These are phyloP conservation scores for Achlya hypogyna DNA, from an alignment of 352 stramenopile species.

Conservation along the genomic window DNA sequence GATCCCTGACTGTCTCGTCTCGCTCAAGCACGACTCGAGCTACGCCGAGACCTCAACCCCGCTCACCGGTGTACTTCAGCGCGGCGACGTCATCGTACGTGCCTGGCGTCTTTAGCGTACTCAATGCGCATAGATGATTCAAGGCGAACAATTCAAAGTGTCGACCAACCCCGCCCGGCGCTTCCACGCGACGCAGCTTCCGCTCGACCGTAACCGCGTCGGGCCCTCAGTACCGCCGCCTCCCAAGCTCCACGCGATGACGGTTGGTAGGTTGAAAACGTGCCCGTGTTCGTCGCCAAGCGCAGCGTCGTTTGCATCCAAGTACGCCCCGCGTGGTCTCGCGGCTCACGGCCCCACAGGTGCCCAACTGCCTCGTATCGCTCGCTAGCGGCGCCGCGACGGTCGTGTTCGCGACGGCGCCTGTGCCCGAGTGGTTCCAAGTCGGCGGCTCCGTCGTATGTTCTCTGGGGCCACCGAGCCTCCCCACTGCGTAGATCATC, in stretches of 20 bases:
- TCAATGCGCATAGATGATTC: not conserved
- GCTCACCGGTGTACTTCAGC: not conserved
- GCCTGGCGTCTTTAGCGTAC: too few relatives aligned
- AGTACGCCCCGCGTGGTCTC: not conserved
- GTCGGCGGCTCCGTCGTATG: not conserved
- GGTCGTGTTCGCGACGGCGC: not conserved
- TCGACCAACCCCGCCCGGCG: constrained; percentile 7
- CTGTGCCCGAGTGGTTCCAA: not conserved
- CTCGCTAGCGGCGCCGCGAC: not conserved
- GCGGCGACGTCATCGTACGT: constrained; percentile 15
- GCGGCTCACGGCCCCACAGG: not conserved
- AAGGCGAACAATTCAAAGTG: constrained; percentile 19
- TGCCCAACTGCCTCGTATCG: constrained; percentile 15
- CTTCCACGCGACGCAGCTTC: constrained; percentile 17
- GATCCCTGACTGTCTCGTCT: constrained; percentile 10
- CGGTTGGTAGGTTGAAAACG: not conserved
- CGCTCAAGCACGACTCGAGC: constrained; percentile 14
- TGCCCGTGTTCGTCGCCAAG: constrained; percentile 3
- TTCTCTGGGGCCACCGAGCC: not conserved
- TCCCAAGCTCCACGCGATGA: not conserved
- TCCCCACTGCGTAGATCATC: not conserved
- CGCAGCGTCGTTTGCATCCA: constrained; percentile 11
- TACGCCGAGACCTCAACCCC: constrained; percentile 10
- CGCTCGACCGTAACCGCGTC: constrained; percentile 1
- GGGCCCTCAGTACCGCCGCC: not conserved